Evolutionary conservation across 768 basidiomycete species (phyloP).

Genomic region (Pulveroboletus ravenelii): DNA sequence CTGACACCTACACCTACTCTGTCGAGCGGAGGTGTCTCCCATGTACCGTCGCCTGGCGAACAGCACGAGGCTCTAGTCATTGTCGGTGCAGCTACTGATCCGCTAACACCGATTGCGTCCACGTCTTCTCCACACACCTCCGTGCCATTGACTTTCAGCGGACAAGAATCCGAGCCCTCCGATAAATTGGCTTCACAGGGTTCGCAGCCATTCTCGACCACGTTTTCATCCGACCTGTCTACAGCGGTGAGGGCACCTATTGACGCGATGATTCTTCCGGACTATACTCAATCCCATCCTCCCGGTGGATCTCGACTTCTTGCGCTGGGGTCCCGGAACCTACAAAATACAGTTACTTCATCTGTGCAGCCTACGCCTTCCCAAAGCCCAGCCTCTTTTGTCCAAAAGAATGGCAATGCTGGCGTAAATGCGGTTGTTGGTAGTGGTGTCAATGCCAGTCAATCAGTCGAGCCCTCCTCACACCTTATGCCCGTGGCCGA

Average conservation of each 20-base stretch:
- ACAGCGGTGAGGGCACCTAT: conserved; percentile 22
- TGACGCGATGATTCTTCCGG: conserved; percentile 41
- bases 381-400: conserved; percentile 21
- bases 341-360: conserved; percentile 15
- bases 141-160: background rate
- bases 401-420: conserved; percentile 21
- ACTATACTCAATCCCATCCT: conserved; percentile 35
- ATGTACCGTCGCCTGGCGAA: conserved; percentile 15
- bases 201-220: conserved; percentile 36
- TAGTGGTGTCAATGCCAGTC: conserved; percentile 6
- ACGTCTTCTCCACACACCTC: conserved; percentile 12
- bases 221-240: conserved; percentile 21
- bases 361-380: conserved; percentile 18
- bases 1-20: background rate
- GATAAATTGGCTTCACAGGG: conserved; percentile 22
- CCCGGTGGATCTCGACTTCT: conserved; percentile 42
- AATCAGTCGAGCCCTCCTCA: conserved; percentile 16
- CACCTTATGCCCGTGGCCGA: conserved; percentile 11
- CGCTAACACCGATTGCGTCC: conserved; percentile 7
- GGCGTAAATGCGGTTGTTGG: conserved; percentile 8
- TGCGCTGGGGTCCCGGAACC: conserved; percentile 31
- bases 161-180: conserved; percentile 19
- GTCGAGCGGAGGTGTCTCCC: conserved; percentile 10
- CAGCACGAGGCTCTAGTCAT: conserved; percentile 4
- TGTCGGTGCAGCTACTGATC: conserved; percentile 1